Percentiles rank a stretch among this genome's conserved stretches.
phyloP scores from a whole-genome alignment of 176 grass and related monocot genomes.

The Oropetium thomaeum region DNA sequence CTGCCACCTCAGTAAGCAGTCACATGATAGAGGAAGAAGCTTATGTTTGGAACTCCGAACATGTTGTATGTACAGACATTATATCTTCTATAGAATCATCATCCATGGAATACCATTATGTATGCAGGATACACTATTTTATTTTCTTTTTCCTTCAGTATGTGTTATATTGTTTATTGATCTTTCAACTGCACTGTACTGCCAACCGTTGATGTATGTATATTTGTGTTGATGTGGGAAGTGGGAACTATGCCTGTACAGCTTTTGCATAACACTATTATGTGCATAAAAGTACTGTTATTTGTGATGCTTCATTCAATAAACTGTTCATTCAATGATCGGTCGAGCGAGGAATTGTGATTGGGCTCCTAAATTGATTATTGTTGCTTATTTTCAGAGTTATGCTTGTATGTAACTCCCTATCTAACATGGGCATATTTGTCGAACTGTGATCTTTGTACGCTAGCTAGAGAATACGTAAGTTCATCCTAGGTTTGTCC shows the following conservation, averaged over 20 bases:
- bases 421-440: too few relatives aligned
- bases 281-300: too few relatives aligned
- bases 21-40: background rate
- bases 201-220: background rate
- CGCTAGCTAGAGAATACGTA: too few relatives aligned
- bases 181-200: conserved; percentile 1
- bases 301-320: too few relatives aligned
- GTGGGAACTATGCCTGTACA: background rate
- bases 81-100: background rate
- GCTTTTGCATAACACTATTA: background rate
- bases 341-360: too few relatives aligned
- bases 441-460: too few relatives aligned
- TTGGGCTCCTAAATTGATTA: too few relatives aligned
- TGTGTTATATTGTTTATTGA: background rate
- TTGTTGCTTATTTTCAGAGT: too few relatives aligned
- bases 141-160: background rate
- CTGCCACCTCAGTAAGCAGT: conserved; percentile 10
- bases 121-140: background rate
- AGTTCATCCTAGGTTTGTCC: too few relatives aligned
- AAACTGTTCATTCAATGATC: too few relatives aligned
- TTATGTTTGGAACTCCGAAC: background rate
- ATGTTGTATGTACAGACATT: background rate
- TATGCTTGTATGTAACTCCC: too few relatives aligned
- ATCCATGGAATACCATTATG: background rate
- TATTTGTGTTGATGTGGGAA: background rate